Evolutionary conservation across 192 early-diverging fungal genomes (phyloP), one percentile per base, ranked within the genome.

Genomic region (Coemansia guatemalensis): DNA sequence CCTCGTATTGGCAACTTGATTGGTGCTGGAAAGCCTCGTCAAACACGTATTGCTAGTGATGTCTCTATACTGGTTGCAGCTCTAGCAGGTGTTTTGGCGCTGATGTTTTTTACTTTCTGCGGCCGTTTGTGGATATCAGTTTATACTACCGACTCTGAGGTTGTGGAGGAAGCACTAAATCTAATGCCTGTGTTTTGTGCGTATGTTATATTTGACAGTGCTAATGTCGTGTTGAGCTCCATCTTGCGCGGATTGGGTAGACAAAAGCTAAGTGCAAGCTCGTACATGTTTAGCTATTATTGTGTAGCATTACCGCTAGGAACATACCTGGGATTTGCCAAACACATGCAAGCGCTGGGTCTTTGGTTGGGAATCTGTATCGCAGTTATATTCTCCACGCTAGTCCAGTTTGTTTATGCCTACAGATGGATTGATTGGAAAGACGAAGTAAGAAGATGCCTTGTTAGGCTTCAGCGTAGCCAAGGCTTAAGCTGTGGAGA

Each of bases 1-100:
- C 92, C 90, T 48, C 83, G 95, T 17, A 88, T 95, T 29, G 94
- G 89, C 25, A 87, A 88, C 56, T 73, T 90, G 17, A 68, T 90
- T 12, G 90, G 90, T 8, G 85, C 82, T 41, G 82, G 68, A 21
- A 74, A 76, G 8, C 56, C 82, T 11, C 54, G 65, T 1, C 78
- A 81, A 32, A 88, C 90, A 3, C 80, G 81, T 52, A 65, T 83
- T 24, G 71, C 88, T 5, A 52, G 82, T 21, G 67, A 76, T 8
- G 70, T 83, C 22, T 85, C 85, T 9, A 74, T 88, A 7, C 35
- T 82, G 3, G 77, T 90, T 58, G 74, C 88, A 0, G 68, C 88
- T 4, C 66, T 86, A 0, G 62, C 59, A 3, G 87, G 87, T 7
- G 23, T 58, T 6, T 39, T 83, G 52, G 91, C 86, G 56, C 83